These are phyloP conservation scores for Centella asiatica DNA, from an alignment of 129 eudicot genomes.

Conservation along the genomic window DNA sequence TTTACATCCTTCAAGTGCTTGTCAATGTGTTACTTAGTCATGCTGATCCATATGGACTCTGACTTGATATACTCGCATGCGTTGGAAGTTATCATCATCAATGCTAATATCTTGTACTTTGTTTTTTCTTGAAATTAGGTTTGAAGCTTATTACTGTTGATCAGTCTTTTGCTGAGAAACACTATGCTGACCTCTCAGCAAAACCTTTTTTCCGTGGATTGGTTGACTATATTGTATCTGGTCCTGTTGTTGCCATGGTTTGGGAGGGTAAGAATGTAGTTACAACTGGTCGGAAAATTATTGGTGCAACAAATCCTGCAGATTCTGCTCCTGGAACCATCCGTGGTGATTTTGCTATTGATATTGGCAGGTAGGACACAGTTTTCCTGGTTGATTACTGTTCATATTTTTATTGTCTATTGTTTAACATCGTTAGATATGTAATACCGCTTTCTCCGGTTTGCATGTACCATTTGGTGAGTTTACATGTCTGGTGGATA, in stretches of 20 bases:
- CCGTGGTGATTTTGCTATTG: constrained; percentile 94
- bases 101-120: neutral
- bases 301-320: constrained; percentile 93
- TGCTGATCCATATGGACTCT: too few species aligned
- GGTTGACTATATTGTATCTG: constrained; percentile 83
- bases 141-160: constrained; percentile 75
- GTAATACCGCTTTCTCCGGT: too few species aligned
- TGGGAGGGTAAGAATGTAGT: constrained; percentile 94
- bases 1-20: too few species aligned
- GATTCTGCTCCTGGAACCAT: constrained; percentile 97
- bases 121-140: constrained; percentile 26
- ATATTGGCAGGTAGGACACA: constrained; percentile 65
- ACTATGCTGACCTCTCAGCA: constrained; percentile 80
- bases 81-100: too few species aligned
- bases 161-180: constrained; percentile 78
- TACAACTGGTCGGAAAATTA: constrained; percentile 75
- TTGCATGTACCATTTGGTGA: too few species aligned
- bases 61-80: too few species aligned
- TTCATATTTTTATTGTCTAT: neutral
- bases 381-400: neutral
- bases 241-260: constrained; percentile 95
- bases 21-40: too few species aligned
- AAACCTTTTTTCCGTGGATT: constrained; percentile 84
- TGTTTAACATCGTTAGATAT: too few species aligned
- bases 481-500: neutral